Evolutionary conservation across 108 stramenopile genomes (phyloP), one percentile per base, ranked within the genome.

Genomic region (Mediolabrus comicus): DNA sequence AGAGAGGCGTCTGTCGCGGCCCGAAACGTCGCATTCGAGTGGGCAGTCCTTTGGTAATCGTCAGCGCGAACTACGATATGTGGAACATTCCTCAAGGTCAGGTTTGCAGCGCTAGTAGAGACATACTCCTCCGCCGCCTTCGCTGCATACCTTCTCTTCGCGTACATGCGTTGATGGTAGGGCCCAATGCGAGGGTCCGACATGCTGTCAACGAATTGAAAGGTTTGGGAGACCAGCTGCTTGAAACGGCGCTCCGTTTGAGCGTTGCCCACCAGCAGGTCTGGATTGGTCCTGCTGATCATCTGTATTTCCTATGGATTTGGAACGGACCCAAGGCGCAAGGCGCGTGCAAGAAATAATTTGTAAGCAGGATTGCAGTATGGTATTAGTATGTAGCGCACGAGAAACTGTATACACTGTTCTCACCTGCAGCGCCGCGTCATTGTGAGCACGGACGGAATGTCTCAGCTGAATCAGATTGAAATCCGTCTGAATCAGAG

Each of bases 251-350:
- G 3, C 14, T 61, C 26, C 30, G 30, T 14, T 25, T 49, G 33
- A 2, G 16, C 14, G 43, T 33, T 53, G 25, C 31, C 16, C 46
- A 30, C 22, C 7, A 70, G 69, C 13, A 16, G 14, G 49, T 32
- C 32, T 16, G 69, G 32, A 31, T 54, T 70, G 27, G 29, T 72
- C 25, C 71, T 60, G 8, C 60, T 62, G 29, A 72, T 62, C 1
- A 19, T 8, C 31, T 72, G 71, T 2, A 72, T 62, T 43, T 59
- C 65, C 53, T 66, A 30, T n/a, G 46, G 60, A 2, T 46, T n/a
- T 53, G n/a, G n/a, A n/a, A n/a, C n/a, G n/a, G n/a, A n/a, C n/a
- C n/a, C n/a, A 36, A 36, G 36, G 11, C 11, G 13, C 36, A 12
- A 1, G 36, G 36, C 36, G 36, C 36, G 36, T 36, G n/a, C 19